phyloP scores from a whole-genome alignment of 306 rosid genomes.

The Canavalia gladiata region DNA sequence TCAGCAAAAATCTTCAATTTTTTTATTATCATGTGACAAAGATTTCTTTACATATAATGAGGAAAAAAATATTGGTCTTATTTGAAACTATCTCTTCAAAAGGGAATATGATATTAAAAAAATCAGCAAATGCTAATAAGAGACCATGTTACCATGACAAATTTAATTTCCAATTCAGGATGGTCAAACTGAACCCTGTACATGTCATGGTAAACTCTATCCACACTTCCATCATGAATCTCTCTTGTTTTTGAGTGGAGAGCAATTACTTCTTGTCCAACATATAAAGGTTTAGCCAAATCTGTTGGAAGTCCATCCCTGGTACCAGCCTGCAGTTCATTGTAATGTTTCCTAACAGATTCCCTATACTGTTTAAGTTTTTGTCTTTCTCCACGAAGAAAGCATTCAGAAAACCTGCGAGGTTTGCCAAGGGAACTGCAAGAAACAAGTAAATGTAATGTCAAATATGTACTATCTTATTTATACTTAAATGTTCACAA shows the following conservation, averaged over 20 bases:
- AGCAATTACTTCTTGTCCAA: slow-evolving; percentile 82
- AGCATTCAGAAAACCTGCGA: slow-evolving; percentile 81
- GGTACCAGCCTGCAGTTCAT: slow-evolving; percentile 69
- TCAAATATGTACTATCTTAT: slow-evolving; percentile 28
- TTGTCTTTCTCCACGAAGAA: slow-evolving; percentile 72
- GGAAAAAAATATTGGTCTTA: slow-evolving; percentile 9
- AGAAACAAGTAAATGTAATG: slow-evolving; percentile 40
- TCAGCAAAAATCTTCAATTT: not conserved
- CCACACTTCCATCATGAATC: slow-evolving; percentile 82
- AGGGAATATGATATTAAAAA: slow-evolving; percentile 10
- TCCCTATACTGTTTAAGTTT: slow-evolving; percentile 80
- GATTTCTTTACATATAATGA: not conserved
- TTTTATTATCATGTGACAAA: slow-evolving; percentile 11
- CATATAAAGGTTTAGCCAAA: slow-evolving; percentile 78
- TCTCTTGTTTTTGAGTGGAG: slow-evolving; percentile 82
- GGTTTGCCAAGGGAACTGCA: slow-evolving; percentile 90
- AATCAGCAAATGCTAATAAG: slow-evolving; percentile 27
- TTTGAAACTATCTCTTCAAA: slow-evolving; percentile 20
- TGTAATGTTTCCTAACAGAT: slow-evolving; percentile 77
- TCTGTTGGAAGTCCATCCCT: slow-evolving; percentile 89
- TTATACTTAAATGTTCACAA: slow-evolving; percentile 5
- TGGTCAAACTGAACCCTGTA: slow-evolving; percentile 82
- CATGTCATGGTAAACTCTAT: slow-evolving; percentile 74
- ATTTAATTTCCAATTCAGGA: slow-evolving; percentile 80
- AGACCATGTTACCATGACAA: slow-evolving; percentile 67